Conservation (phyloP, 331 rosid genomes). For the Dryas integrifolia region DNA sequence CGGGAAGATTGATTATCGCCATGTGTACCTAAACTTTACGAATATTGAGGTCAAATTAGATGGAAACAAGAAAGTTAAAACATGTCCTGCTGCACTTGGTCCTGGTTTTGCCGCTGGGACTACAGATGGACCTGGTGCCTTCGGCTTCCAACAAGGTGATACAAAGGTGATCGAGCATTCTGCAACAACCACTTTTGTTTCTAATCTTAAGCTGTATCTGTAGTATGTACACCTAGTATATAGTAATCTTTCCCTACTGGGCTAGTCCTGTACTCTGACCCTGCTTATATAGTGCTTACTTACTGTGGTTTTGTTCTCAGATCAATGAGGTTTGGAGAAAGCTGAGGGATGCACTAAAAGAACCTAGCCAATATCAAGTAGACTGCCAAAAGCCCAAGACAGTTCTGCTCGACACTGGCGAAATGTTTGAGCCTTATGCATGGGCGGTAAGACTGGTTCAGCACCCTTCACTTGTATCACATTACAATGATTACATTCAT, state of each 20-base stretch:
- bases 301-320: conserved; percentile 33
- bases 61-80: conserved; percentile 45
- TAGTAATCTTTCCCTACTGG: no score
- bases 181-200: not conserved
- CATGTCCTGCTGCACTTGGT: conserved; percentile 89
- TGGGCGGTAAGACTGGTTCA: conserved; percentile 59
- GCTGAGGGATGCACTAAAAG: conserved; percentile 44
- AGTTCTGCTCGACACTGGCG: conserved; percentile 70
- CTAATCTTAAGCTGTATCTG: not conserved
- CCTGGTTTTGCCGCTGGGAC: conserved; percentile 96
- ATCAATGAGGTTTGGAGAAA: conserved; percentile 48
- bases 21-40: conserved; percentile 64
- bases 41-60: conserved; percentile 53
- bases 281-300: not conserved
- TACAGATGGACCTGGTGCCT: conserved; percentile 78
- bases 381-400: conserved; percentile 77
- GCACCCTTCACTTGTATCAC: no score
- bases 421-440: conserved; percentile 78
- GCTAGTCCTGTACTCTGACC: no score
- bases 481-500: no score
- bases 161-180: conserved; percentile 40
- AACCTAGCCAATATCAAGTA: conserved; percentile 61
- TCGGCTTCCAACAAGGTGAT: conserved; percentile 87
- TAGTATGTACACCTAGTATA: no score
- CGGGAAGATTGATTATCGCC: conserved; percentile 63